A percentile compares a stretch with the other conserved stretches of the same genome.
phyloP scores from a whole-genome alignment of 2,329 filamentous ascomycete species.

The Paracoccidioides brasiliensis region DNA sequence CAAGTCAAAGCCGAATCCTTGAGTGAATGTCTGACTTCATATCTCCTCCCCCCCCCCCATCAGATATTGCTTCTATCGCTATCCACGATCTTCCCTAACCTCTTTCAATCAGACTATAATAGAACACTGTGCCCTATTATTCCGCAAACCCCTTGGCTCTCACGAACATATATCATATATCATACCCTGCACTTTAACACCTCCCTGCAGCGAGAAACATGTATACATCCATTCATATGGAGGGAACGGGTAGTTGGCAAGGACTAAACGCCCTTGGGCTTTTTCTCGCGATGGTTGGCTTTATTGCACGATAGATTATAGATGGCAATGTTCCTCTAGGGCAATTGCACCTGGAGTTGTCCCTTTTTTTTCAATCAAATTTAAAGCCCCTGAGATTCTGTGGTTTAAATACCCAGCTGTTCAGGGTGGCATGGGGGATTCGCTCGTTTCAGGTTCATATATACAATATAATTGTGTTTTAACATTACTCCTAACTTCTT shows the following conservation, averaged over 20 bases:
- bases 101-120: neutral
- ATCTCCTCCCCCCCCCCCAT: neutral
- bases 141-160: neutral
- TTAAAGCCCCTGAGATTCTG: neutral
- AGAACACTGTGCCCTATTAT: neutral
- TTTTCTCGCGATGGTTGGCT: neutral
- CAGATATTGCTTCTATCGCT: conserved; percentile 13
- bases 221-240: neutral
- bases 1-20: neutral
- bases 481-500: neutral
- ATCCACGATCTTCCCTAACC: neutral
- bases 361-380: neutral
- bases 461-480: neutral
- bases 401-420: neutral
- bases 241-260: neutral
- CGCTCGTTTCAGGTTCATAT: neutral
- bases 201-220: neutral
- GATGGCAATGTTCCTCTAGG: too few species aligned
- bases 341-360: neutral
- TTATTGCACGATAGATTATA: neutral
- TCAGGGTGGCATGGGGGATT: neutral
- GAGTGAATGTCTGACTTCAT: neutral
- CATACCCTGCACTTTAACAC: neutral
- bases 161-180: neutral
- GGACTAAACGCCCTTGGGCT: neutral